Evolutionary conservation across 331 rosid genomes (phyloP).

Genomic region (Pyrus hybrid): DNA sequence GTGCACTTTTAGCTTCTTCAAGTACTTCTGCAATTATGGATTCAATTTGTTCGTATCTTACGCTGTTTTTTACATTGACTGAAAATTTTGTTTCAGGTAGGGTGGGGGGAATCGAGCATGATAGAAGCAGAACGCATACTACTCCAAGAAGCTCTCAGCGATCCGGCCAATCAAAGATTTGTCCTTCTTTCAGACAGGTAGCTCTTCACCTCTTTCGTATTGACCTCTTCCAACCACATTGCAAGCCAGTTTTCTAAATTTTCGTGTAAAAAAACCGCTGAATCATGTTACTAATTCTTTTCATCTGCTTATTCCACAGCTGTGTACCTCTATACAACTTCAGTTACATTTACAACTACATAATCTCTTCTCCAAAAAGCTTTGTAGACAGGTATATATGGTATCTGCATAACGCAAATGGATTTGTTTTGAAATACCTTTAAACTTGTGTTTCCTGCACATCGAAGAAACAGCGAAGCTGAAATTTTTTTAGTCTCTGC

Average conservation of each 20-base stretch:
- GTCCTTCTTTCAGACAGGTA: slow-evolving; percentile 51
- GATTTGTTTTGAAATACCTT: too few species aligned
- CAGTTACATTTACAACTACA: slow-evolving; percentile 63
- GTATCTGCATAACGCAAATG: background rate
- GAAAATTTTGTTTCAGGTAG: slow-evolving; percentile 25
- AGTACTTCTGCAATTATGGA: background rate
- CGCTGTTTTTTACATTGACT: background rate
- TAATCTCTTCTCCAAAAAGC: slow-evolving; percentile 76
- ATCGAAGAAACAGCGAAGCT: background rate
- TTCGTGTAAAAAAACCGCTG: too few species aligned
- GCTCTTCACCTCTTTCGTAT: background rate
- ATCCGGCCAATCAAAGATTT: slow-evolving; percentile 47
- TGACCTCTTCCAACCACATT: background rate
- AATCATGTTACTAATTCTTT: slow-evolving; percentile 15
- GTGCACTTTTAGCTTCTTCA: slow-evolving; percentile 19
- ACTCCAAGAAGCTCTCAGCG: slow-evolving; percentile 34
- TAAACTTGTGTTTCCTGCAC: background rate
- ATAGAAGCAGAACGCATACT: slow-evolving; percentile 38
- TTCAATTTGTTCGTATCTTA: background rate
- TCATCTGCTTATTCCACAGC: slow-evolving; percentile 41
- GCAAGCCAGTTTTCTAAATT: background rate
- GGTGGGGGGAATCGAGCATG: slow-evolving; percentile 52
- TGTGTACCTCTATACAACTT: slow-evolving; percentile 95
- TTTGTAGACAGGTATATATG: slow-evolving; percentile 90
- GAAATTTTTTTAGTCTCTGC: background rate